phyloP scores from a whole-genome alignment of 768 basidiomycete genomes.

The Amyloporia xantha region DNA sequence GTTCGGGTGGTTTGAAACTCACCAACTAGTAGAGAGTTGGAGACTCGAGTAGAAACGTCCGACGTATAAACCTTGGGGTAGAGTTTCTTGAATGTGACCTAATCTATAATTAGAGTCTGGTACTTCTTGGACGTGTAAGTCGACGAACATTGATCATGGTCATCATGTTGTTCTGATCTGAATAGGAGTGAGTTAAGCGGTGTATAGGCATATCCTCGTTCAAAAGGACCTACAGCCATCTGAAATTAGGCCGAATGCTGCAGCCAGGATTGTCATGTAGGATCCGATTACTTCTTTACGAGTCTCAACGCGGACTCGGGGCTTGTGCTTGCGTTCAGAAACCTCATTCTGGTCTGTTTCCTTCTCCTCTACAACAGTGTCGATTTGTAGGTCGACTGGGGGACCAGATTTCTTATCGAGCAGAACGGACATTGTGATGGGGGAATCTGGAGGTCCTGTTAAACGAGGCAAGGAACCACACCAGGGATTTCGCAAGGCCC shows the following conservation, averaged over 20 bases:
- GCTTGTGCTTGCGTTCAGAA: background rate
- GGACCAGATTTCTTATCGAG: no score
- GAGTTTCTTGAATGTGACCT: conserved; percentile 60
- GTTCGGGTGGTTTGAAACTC: conserved; percentile 14
- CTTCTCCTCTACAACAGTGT: no score
- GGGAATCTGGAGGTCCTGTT: no score
- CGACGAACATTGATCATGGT: conserved; percentile 56
- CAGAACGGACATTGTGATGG: no score
- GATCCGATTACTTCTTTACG: conserved; percentile 43
- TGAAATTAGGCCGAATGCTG: conserved; percentile 58
- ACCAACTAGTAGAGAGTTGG: conserved; percentile 70
- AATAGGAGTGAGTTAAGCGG: conserved; percentile 39
- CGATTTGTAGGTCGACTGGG: no score
- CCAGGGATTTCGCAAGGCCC: no score
- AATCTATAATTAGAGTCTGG: background rate
- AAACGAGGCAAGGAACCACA: no score
- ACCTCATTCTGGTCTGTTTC: no score
- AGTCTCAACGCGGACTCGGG: background rate
- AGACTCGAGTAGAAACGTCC: conserved; percentile 57
- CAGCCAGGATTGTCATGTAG: conserved; percentile 57
- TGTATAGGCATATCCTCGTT: conserved; percentile 23
- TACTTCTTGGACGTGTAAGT: background rate
- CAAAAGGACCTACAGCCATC: conserved; percentile 22
- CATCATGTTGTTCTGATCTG: conserved; percentile 69
- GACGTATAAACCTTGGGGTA: conserved; percentile 61